These are phyloP conservation scores for Nakataea oryzae DNA, from an alignment of 2,329 filamentous ascomycete species.

Conservation along the genomic window DNA sequence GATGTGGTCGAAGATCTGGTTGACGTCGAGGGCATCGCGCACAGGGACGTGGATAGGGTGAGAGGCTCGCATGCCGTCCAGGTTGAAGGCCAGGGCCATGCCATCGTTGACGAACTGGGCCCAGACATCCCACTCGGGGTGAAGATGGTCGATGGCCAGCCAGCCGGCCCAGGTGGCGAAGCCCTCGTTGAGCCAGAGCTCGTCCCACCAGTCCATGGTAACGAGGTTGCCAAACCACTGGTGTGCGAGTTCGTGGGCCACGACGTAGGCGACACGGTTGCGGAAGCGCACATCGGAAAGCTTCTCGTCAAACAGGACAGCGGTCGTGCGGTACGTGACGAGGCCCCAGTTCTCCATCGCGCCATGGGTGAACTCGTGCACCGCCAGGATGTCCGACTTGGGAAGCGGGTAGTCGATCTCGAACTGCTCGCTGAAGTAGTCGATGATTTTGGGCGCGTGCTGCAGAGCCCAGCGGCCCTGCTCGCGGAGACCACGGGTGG, in stretches of 20 bases:
- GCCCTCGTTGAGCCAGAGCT: constrained; percentile 92
- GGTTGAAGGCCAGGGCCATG: constrained; percentile 80
- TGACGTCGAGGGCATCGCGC: constrained; percentile 84
- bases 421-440: constrained; percentile 94
- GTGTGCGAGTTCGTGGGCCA: constrained; percentile 95
- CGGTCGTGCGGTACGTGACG: constrained; percentile 91
- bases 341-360: constrained; percentile 97
- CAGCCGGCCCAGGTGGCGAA: constrained; percentile 99
- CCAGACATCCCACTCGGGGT: constrained; percentile 98
- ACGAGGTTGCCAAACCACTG: constrained; percentile 98
- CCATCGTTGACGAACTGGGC: constrained; percentile 93
- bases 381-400: constrained; percentile 82
- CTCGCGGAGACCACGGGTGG: constrained; percentile 84
- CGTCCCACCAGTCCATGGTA: constrained; percentile 98
- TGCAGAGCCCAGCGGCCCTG: constrained; percentile 84
- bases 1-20: constrained; percentile 96
- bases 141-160: constrained; percentile 81
- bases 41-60: constrained; percentile 96
- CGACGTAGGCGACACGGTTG: constrained; percentile 91
- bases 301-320: constrained; percentile 90
- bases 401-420: constrained; percentile 87
- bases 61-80: constrained; percentile 83
- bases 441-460: constrained; percentile 85
- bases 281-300: constrained; percentile 84
- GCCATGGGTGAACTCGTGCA: constrained; percentile 81